These are phyloP conservation scores for Trichoderma sp. DNA, from an alignment of 2,329 filamentous ascomycete species.

Conservation along the genomic window DNA sequence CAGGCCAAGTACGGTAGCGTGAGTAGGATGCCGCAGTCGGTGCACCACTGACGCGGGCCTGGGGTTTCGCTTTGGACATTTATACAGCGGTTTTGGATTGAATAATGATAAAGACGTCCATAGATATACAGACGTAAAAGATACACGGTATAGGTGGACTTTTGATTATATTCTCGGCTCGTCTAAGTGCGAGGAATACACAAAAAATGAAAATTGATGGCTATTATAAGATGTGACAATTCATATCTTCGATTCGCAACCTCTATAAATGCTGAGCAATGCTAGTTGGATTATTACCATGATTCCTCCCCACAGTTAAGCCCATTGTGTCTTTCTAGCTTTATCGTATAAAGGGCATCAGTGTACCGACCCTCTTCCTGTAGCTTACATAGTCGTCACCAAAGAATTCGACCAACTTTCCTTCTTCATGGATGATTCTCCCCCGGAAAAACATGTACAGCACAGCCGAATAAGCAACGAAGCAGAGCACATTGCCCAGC, in stretches of 20 bases:
- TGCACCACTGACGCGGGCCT: neutral
- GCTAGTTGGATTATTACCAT: neutral
- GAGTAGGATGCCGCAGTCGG: constrained; percentile 41
- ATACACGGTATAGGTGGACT: neutral
- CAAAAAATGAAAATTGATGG: neutral
- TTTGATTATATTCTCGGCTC: neutral
- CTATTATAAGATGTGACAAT: neutral
- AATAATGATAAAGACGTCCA: neutral
- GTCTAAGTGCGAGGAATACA: neutral
- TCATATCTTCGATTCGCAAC: neutral
- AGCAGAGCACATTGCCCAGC: constrained; percentile 80
- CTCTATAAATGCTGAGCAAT: neutral
- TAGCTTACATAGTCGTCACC: constrained; percentile 79
- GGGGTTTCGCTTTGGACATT: neutral
- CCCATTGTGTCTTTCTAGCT: neutral
- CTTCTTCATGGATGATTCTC: constrained; percentile 78
- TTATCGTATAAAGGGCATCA: constrained; percentile 68
- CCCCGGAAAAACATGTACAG: constrained; percentile 83
- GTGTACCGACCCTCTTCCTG: constrained; percentile 67
- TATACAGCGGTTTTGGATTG: neutral
- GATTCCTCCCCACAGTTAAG: neutral
- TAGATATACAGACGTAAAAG: neutral
- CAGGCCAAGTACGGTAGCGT: constrained; percentile 95
- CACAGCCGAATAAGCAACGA: constrained; percentile 70
- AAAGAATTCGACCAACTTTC: constrained; percentile 77